A percentile compares a stretch with the other conserved stretches of the same genome.
Conservation (phyloP, 2,329 filamentous ascomycete species). For the Neofusicoccum cordaticola region DNA sequence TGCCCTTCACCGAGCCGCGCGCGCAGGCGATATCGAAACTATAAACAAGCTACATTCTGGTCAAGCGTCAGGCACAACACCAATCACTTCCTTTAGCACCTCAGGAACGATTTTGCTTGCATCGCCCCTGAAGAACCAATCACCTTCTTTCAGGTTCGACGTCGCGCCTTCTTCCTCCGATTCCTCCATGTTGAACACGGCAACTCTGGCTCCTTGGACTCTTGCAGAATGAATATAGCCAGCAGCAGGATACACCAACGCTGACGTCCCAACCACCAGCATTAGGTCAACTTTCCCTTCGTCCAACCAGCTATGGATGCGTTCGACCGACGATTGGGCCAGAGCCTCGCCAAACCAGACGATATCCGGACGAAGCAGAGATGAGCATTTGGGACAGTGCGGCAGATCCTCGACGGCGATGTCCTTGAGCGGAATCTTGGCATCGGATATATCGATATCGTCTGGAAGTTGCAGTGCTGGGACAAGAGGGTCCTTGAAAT, state of each 20-base stretch:
- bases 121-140: conserved; percentile 62
- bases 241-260: conserved; percentile 24
- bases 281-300: conserved; percentile 23
- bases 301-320: conserved; percentile 17
- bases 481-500: conserved; percentile 15
- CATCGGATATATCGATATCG: conserved; percentile 13
- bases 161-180: conserved; percentile 19
- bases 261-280: conserved; percentile 26
- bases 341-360: conserved; percentile 25
- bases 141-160: conserved; percentile 41
- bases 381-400: conserved; percentile 18
- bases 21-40: too few relatives aligned
- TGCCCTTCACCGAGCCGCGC: too few relatives aligned
- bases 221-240: conserved; percentile 24
- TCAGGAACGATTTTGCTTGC: conserved; percentile 54
- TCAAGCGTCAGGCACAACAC: not conserved
- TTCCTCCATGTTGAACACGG: conserved; percentile 24
- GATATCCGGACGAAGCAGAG: conserved; percentile 23
- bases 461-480: conserved; percentile 8
- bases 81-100: conserved; percentile 32
- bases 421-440: conserved; percentile 16
- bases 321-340: conserved; percentile 52
- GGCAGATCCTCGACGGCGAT: conserved; percentile 20
- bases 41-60: too few relatives aligned
- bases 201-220: conserved; percentile 23